These are phyloP conservation scores for Pseudisothecium myosuroides DNA, from an alignment of 225 moss, liverwort and hornwort genomes.

Conservation along the genomic window DNA sequence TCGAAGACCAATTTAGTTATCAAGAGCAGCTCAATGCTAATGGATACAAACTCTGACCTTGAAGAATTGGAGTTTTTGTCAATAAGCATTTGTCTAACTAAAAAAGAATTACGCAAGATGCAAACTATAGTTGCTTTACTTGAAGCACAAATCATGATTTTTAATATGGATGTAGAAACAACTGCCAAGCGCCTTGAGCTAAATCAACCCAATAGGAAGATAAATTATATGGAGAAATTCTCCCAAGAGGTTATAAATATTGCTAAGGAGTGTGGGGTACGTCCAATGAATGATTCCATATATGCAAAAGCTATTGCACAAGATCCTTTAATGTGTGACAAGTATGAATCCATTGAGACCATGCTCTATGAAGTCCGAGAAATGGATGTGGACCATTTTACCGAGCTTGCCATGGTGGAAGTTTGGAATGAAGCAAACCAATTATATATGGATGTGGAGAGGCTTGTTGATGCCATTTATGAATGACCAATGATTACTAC, in stretches of 20 bases:
- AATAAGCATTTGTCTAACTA: not conserved
- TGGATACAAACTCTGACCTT: not conserved
- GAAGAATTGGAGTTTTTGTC: not conserved
- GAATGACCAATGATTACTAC: not conserved
- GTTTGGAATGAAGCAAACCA: not conserved
- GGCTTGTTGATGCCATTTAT: not conserved
- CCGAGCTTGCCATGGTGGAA: too few relatives aligned
- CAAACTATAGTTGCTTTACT: not conserved
- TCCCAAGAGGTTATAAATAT: too few relatives aligned
- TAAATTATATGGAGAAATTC: not conserved
- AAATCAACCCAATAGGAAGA: not conserved
- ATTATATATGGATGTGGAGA: too few relatives aligned
- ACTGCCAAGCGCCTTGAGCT: not conserved
- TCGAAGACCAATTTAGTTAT: too few relatives aligned
- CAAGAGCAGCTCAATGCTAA: not conserved
- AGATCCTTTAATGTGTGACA: not conserved
- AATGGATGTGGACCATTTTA: not conserved
- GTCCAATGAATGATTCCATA: not conserved
- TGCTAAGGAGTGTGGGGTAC: not conserved
- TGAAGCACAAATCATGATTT: not conserved
- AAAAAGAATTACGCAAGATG: not conserved
- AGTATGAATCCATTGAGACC: not conserved
- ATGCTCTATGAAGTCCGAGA: not conserved
- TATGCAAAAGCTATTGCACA: too few relatives aligned
- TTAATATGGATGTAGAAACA: not conserved